Evolutionary conservation across 805 yeast genomes (phyloP).

Genomic region (Ogataea ganodermae): DNA sequence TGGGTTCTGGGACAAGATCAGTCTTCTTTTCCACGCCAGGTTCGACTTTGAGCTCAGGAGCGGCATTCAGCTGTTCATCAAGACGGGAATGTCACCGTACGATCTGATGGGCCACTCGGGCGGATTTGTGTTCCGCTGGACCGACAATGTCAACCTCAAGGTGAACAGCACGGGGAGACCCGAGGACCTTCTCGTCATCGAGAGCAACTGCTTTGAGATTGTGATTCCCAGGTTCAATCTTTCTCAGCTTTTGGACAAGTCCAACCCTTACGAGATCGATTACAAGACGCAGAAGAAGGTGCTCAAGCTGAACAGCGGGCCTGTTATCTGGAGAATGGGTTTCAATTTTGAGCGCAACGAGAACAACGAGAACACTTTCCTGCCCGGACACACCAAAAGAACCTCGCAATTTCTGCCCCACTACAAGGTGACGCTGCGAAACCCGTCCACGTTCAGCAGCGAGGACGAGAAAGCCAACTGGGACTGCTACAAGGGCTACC

Average conservation of each 20-base stretch:
- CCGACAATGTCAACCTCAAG: constrained; percentile 49
- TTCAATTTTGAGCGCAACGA: constrained; percentile 67
- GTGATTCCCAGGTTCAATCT: constrained; percentile 54
- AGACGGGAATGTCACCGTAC: constrained; percentile 62
- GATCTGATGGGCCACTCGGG: constrained; percentile 56
- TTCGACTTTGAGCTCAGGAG: constrained; percentile 47
- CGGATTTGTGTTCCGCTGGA: constrained; percentile 69
- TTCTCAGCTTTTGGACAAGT: constrained; percentile 30
- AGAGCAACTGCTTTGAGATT: constrained; percentile 57
- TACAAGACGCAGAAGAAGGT: constrained; percentile 49
- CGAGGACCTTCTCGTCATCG: constrained; percentile 52
- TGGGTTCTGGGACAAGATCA: constrained; percentile 74
- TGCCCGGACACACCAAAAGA: constrained; percentile 40
- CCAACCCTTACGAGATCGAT: constrained; percentile 33
- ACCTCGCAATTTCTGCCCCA: constrained; percentile 57
- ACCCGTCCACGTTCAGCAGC: constrained; percentile 49
- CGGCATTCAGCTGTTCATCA: constrained; percentile 63
- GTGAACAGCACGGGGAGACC: constrained; percentile 54
- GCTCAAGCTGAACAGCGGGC: constrained; percentile 61
- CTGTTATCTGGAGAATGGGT: constrained; percentile 78
- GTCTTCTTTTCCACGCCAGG: constrained; percentile 56
- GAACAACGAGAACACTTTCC: constrained; percentile 34
- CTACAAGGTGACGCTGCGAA: constrained; percentile 54
- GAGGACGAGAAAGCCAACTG: constrained; percentile 47
- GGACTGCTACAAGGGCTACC: constrained; percentile 79